Base-by-base conservation (phyloP, 305 asterid genomes). In the Fraxinus nigra region DNA sequence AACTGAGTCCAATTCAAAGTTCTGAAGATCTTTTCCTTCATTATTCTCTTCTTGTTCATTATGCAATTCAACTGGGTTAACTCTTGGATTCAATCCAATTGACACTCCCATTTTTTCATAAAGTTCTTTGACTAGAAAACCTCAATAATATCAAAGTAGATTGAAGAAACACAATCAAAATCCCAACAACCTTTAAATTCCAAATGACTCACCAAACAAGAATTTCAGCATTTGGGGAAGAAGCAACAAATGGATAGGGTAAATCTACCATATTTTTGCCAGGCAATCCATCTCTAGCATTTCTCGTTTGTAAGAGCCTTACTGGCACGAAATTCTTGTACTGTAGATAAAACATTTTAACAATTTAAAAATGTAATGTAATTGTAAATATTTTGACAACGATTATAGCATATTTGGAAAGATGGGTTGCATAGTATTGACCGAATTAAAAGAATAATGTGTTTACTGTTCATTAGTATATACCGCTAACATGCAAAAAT, bases 51-150 rank as follows among this genome's bases (percentile, higher is more conserved):
- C 76, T 83, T 85, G 87, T 40, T 86, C 95, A 18, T 86, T 85
- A 78, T 83, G 79, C 16, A 79, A 67, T 9, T 85, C 83, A 59
- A 69, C 61, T 48, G 90, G 38, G 83, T 83, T 88, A 75, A 78
- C 82, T 37, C 94, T 88, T 34, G 98, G 93, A 82, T 92, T 89
- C 43, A 85, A 69, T 83, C 92, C 92, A 80, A 82, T 84, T 59
- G 90, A 82, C 48, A 73, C 78, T 79, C 92, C 96, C 98, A 93
- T 93, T 82, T 79, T 77, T 35, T 34, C 67, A 43, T 28, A 82
- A 77, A 81, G 81, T 40, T 72, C 77, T 56, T 70, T 67, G 10
- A 8, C 56, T 1, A 80, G 38, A 46, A 51, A 59, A 79, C 38
- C 67, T 73, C 70, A 74, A 35, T 63, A 33, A 69, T 56, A 76